Base-by-base conservation (phyloP, 2,329 filamentous ascomycete species). In the Tolypocladium ovalisporum region DNA sequence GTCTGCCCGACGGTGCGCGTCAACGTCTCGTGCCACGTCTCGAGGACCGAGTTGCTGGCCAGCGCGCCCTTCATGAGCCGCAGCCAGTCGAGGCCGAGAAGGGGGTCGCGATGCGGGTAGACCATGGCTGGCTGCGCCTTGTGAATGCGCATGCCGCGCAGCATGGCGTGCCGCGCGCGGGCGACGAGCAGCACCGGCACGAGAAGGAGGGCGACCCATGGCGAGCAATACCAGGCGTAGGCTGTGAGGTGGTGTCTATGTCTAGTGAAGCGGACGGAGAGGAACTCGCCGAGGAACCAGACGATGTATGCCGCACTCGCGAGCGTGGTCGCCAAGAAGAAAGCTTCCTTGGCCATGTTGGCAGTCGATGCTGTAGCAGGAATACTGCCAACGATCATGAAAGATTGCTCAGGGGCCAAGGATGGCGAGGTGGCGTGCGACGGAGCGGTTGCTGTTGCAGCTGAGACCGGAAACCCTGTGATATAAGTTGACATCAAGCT, bases 11-110 rank as follows among this genome's bases (percentile, higher is more conserved):
- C 59, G 1, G 52, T 51, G 3, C 61, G 49, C 51, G 52, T 44
- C 55, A 74, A 77, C 6, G 74, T 66, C 0, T 66, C 35, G 15
- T 65, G 56, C 47, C 66, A 66, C 27, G 66, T 59, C 27, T 73
- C 64, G 17, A 78, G 66, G 12, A 78, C 60, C 2, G 54, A 66
- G 58, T 73, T 22, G 64, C 9, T 64, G 61, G 22, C 71, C 73
- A 56, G 72, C 59, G 75, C 71, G 65, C 24, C 74, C 57, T 58
- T 34, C 54, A 75, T 74, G 32, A 68, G 61, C 40, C 69, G 62
- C 58, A 83, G 71, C 42, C 77, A 65, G 64, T 83, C 79, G 32
- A 78, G 62, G 2, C 82, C 83, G 3, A 84, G 68, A 56, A 85
- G 63, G 0, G 75, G 78, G 61, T 85, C 83, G 56, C 74, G 74